These are phyloP conservation scores for Malania oleifera DNA, from an alignment of 164 flowering plant species.

Conservation along the genomic window DNA sequence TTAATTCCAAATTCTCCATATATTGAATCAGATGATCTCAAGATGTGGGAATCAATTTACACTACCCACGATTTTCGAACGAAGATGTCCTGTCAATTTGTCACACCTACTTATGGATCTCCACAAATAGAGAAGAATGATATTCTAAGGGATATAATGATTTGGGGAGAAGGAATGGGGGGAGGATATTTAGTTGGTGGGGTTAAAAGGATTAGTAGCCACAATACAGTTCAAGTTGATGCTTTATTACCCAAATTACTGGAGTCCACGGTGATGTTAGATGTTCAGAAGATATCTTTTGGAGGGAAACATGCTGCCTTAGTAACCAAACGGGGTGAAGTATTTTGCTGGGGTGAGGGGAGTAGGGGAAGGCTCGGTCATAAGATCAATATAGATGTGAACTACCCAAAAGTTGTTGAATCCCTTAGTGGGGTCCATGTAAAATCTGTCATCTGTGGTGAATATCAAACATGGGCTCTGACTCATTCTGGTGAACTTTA, in stretches of 20 bases:
- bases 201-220: constrained; percentile 11
- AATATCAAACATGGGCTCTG: constrained; percentile 61
- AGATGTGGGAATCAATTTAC: constrained; percentile 15
- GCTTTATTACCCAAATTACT: constrained; percentile 51
- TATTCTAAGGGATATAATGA: constrained; percentile 44
- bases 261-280: constrained; percentile 46
- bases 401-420: constrained; percentile 52
- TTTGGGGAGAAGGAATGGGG: constrained; percentile 64
- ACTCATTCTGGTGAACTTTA: constrained; percentile 55
- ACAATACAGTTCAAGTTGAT: constrained; percentile 23
- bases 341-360: constrained; percentile 71
- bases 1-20: constrained; percentile 17
- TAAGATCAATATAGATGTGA: constrained; percentile 37
- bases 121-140: constrained; percentile 20
- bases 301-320: constrained; percentile 63
- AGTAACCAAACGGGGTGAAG: constrained; percentile 62
- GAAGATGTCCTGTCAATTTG: constrained; percentile 14
- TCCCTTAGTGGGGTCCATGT: constrained; percentile 31
- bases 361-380: constrained; percentile 61
- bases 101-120: constrained; percentile 15
- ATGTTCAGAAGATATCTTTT: constrained; percentile 41
- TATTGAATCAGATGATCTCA: constrained; percentile 22
- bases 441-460: constrained; percentile 53
- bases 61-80: constrained; percentile 14
- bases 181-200: constrained; percentile 39